Base-by-base conservation (phyloP, 2,329 filamentous ascomycete species). In the Colletotrichum tofieldiae region DNA sequence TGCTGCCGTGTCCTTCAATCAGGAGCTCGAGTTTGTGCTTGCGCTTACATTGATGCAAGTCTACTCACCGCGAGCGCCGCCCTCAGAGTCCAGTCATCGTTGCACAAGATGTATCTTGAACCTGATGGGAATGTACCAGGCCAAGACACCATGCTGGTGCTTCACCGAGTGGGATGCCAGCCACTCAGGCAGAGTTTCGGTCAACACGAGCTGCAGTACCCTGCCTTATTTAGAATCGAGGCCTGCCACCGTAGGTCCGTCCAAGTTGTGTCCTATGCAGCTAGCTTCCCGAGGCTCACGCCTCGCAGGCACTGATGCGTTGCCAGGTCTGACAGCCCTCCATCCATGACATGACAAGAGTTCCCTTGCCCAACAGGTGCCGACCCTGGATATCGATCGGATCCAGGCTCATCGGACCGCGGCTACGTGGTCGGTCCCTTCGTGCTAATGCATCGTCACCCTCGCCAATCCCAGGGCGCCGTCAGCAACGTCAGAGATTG, bases 91-190 rank as follows among this genome's bases (percentile, higher is more conserved):
- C 11, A 39, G 14, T 37, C 55, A 51, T n/a, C 20, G 56, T 67
- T 65, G 37, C 29, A 58, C 56, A 51, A 37, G 39, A 70, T 65
- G 70, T 72, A 72, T 32, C 26, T 29, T 45, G 39, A 39, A 72
- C 70, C 43, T 60, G 32, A 55, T 55, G 18, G 5, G 54, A 11
- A 65, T 52, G 65, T 72, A 72, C 65, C 69, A 16, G 16, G 51
- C 64, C 56, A 51, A 26, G 12, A 26, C 18, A 18, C 26, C 37
- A 66, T 67, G 65, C 39, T 41, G 54, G 14, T 65, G 52, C 70
- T 72, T 72, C 70, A 72, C 70, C 70, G 70, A 70, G 60, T 72
- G 6, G 20, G 6, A 52, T 37, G 29, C 45, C 59, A 70, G 65
- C 70, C 70, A 72, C 65, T 72, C 59, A 65, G 65, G 39, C 41